Base-by-base conservation (phyloP, 306 rosid species). In the Herpetospermum pedunculosum region DNA sequence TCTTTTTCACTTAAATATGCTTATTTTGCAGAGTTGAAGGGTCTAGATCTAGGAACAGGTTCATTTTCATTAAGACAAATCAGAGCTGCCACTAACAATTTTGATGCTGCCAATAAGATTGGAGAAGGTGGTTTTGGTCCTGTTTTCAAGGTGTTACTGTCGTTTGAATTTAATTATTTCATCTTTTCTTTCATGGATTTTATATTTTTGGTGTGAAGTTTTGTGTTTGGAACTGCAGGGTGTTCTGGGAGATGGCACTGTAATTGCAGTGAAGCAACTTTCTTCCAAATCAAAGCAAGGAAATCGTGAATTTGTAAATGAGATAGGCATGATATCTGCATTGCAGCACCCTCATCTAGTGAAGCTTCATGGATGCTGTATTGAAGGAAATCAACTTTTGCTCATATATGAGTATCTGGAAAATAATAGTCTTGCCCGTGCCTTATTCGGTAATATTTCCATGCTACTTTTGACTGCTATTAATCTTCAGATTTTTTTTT, bases 91-190 rank as follows among this genome's bases (percentile, higher is more conserved):
- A 84, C 87, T 10, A 79, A 79, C 64, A 73, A 84, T 57, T 81
- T 84, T 79, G 77, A 79, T 69, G 38, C 4, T 25, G 62, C 73
- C 29, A 84, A 84, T 50, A 81, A 84, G 53, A 81, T 84, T 44
- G 87, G 85, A 13, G 87, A 84, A 76, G 87, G 87, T 10, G 87
- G 87, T 73, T 84, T 84, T 75, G 87, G 87, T 65, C 14, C 87
- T 50, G 87, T 84, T 69, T 81, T 67, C 76, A 81, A 81, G 87
- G 85, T 84, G 63, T 65, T 0, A 21, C 49, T 9, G 12, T 41
- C 21, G 1, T 6, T 41, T 14, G 37, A 18, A 41, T 38, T 67
- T 25, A 8, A 1, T 12, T 12, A 11, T n/a, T 38, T 23, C 23
- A 10, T 67, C 14, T 67, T 15, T 67, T 41, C 53, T 40, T 62